Evolutionary conservation across 352 stramenopile genomes (phyloP).

Genomic region (Globisporangium uncinulatum): DNA sequence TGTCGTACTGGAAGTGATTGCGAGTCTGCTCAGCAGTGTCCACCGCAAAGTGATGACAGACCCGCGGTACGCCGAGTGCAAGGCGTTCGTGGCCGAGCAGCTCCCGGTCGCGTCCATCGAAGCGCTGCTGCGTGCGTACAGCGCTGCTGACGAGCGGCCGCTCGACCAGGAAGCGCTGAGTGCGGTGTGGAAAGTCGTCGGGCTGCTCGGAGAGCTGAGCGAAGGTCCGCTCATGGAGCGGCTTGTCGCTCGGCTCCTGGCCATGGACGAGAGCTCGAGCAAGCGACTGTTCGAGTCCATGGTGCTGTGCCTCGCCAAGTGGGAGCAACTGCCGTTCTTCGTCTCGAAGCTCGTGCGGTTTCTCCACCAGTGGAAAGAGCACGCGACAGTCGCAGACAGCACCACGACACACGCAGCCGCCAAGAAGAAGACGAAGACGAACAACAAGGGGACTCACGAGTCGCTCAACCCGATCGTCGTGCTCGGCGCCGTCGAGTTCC

Average conservation of each 20-base stretch:
- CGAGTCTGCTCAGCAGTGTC: constrained; percentile 65
- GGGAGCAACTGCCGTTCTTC: constrained; percentile 65
- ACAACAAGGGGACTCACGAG: constrained; percentile 34
- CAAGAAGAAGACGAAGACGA: constrained; percentile 10
- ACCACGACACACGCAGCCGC: too few species aligned
- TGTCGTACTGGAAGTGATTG: constrained; percentile 72
- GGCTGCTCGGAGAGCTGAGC: constrained; percentile 57
- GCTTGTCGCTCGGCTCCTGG: constrained; percentile 63
- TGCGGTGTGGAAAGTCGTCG: constrained; percentile 71
- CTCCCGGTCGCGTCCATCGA: constrained; percentile 57
- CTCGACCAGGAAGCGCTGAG: constrained; percentile 66
- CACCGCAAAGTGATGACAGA: constrained; percentile 66
- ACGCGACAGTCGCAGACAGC: constrained; percentile 19
- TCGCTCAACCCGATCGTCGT: constrained; percentile 53
- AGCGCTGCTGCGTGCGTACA: constrained; percentile 59
- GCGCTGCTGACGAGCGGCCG: constrained; percentile 28
- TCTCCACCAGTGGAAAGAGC: constrained; percentile 48
- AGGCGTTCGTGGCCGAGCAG: constrained; percentile 63
- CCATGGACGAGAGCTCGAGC: constrained; percentile 65
- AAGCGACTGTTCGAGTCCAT: constrained; percentile 74
- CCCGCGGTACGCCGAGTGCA: constrained; percentile 64
- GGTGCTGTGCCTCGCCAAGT: constrained; percentile 72
- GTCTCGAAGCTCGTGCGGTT: constrained; percentile 54
- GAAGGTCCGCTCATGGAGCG: constrained; percentile 51
- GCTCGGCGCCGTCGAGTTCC: constrained; percentile 58